A percentile compares a stretch with the other conserved stretches of the same genome.
These are phyloP conservation scores for Mycena rebaudengoi DNA, from an alignment of 768 basidiomycete genomes.

Conservation along the genomic window DNA sequence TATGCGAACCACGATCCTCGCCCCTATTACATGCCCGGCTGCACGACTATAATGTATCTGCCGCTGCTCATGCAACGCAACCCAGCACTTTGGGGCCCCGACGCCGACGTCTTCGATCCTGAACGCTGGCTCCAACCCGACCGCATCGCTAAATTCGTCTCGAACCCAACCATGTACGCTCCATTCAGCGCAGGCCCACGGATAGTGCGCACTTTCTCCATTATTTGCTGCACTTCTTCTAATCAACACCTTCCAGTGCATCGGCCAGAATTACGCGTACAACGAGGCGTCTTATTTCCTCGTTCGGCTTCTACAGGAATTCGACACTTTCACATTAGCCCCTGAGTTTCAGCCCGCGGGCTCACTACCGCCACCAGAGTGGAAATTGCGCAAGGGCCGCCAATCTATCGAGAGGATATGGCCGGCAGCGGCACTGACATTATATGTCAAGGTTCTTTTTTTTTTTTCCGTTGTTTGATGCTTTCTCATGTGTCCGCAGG, in stretches of 20 bases:
- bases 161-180: conserved; percentile 73
- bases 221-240: not conserved
- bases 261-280: conserved; percentile 79
- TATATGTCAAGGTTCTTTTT: conserved; percentile 69
- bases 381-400: conserved; percentile 58
- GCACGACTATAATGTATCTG: conserved; percentile 65
- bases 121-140: conserved; percentile 77
- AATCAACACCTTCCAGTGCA: conserved; percentile 52
- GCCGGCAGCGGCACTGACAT: conserved; percentile 69
- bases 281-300: conserved; percentile 82
- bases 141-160: conserved; percentile 56
- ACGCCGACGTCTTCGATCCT: conserved; percentile 82
- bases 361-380: conserved; percentile 68
- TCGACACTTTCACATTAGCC: conserved; percentile 66
- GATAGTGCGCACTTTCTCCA: conserved; percentile 45
- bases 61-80: conserved; percentile 75
- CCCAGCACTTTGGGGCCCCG: conserved; percentile 73
- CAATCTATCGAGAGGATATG: conserved; percentile 66
- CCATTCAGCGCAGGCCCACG: conserved; percentile 81
- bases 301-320: conserved; percentile 70
- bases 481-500: conserved; percentile 41
- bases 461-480: conserved; percentile 10
- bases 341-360: conserved; percentile 67
- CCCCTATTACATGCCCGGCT: conserved; percentile 67
- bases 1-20: conserved; percentile 44